Percentiles rank a stretch among this genome's conserved stretches.
Conservation (phyloP, 768 basidiomycete species). For the Gautieria morchelliformis region DNA sequence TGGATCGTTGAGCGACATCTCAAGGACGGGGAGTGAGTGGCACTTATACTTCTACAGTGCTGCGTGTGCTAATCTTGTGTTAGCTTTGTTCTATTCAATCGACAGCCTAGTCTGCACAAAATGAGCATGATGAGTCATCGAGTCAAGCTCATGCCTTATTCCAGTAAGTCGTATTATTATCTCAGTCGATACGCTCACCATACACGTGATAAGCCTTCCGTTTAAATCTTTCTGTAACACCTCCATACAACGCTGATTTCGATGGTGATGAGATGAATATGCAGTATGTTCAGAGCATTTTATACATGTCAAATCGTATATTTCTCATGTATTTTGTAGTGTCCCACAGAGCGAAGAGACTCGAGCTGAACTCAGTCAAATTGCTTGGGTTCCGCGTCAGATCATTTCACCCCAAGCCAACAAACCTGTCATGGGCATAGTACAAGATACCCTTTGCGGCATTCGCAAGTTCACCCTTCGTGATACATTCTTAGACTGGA, state of each 20-base stretch:
- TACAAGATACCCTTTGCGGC: conserved; percentile 97
- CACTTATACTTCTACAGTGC: not conserved
- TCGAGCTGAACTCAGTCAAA: conserved; percentile 93
- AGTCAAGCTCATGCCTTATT: conserved; percentile 95
- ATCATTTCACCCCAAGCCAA: conserved; percentile 99
- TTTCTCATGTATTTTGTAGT: conserved; percentile 30
- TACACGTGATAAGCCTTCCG: conserved; percentile 49
- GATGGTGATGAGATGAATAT: conserved; percentile 99
- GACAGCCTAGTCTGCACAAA: conserved; percentile 96
- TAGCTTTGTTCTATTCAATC: conserved; percentile 92
- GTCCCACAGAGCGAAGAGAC: conserved; percentile 98
- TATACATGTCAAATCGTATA: not conserved
- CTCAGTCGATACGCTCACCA: conserved; percentile 5
- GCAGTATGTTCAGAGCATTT: conserved; percentile 54
- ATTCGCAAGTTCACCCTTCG: conserved; percentile 95
- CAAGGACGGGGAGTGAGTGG: conserved; percentile 92
- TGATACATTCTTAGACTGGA: conserved; percentile 94
- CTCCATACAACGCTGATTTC: conserved; percentile 99
- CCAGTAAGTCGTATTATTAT: conserved; percentile 50
- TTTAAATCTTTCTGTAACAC: conserved; percentile 93
- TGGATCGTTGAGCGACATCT: conserved; percentile 98
- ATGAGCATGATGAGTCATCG: conserved; percentile 99
- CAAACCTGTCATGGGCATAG: conserved; percentile 99
- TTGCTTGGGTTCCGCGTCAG: conserved; percentile 97
- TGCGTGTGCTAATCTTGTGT: not conserved